Evolutionary conservation across 345 rosid species (phyloP).

Genomic region (Populus alba): DNA sequence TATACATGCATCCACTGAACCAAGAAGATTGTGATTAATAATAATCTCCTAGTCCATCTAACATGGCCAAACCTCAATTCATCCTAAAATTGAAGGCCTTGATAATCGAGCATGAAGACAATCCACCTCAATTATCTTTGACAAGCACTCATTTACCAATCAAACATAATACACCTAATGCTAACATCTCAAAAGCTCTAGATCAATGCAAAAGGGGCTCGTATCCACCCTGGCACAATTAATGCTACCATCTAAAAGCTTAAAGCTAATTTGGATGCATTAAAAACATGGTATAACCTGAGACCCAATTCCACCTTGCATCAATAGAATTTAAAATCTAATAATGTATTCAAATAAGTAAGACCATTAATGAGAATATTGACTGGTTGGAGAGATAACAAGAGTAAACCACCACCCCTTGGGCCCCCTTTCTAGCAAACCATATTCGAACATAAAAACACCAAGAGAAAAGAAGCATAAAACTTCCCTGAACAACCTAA

Average conservation of each 20-base stretch:
- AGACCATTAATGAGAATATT: background rate
- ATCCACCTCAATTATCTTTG: background rate
- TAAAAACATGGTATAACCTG: background rate
- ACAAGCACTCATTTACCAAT: background rate
- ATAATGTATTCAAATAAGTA: background rate
- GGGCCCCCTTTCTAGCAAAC: no score
- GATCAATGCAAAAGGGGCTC: background rate
- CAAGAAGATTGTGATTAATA: no score
- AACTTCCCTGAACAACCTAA: background rate
- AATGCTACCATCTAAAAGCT: background rate
- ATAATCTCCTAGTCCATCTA: background rate
- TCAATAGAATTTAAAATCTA: background rate
- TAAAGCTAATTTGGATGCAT: background rate
- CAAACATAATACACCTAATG: background rate
- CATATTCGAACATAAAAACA: background rate
- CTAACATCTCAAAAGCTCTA: background rate
- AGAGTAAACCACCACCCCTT: background rate
- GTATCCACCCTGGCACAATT: background rate
- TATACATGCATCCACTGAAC: no score
- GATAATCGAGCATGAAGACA: background rate
- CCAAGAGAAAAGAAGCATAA: background rate
- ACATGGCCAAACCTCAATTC: background rate
- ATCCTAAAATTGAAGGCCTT: background rate
- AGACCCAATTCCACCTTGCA: background rate
- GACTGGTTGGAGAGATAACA: background rate